Base-by-base conservation (phyloP, 2,329 filamentous ascomycete species). In the Colletotrichum lentis region DNA sequence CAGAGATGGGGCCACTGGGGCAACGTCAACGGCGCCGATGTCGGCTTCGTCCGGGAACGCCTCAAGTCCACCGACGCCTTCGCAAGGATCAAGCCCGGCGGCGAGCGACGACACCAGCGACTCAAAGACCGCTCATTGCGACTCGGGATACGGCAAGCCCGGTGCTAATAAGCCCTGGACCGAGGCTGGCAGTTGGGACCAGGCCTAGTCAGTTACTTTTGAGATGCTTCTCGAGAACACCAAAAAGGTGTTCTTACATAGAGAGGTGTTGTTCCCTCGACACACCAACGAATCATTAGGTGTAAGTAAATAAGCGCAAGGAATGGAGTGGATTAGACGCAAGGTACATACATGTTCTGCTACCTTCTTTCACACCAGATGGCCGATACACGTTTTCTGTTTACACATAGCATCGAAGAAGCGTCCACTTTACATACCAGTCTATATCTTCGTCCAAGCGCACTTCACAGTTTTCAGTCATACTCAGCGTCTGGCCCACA, bases 51-150 rank as follows among this genome's bases (percentile, higher is more conserved):
- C 86, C 87, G 0, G 85, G 85, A 2, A 76, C 83, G 84, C 52
- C 80, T 85, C 72, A 74, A 78, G 7, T 81, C 88, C 22, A 82
- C 84, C 60, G 88, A 90, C 76, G 86, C 87, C 43, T 88, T 90
- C 71, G 88, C 90, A 56, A 90, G 88, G 88, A 80, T 89, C 73
- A 90, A 90, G 83, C 88, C 88, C 18, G 87, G 88, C 71, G 82
- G 82, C 68, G 82, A 84, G 76, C 10, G 72, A 80, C 61, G 79
- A 78, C n/a, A 80, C 78, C 52, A 77, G 75, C 72, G 78, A 79
- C 74, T 71, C 64, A 47, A 75, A 73, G 39, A 77, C 77, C 50
- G 63, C 39, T 52, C 75, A 77, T 61, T 80, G 78, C 72, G 77
- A 79, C 73, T 74, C 72, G 70, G 79, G 78, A 76, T 80, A 77